Evolutionary conservation across 2,329 filamentous ascomycete genomes (phyloP).

Genomic region (Fusarium beomiforme): DNA sequence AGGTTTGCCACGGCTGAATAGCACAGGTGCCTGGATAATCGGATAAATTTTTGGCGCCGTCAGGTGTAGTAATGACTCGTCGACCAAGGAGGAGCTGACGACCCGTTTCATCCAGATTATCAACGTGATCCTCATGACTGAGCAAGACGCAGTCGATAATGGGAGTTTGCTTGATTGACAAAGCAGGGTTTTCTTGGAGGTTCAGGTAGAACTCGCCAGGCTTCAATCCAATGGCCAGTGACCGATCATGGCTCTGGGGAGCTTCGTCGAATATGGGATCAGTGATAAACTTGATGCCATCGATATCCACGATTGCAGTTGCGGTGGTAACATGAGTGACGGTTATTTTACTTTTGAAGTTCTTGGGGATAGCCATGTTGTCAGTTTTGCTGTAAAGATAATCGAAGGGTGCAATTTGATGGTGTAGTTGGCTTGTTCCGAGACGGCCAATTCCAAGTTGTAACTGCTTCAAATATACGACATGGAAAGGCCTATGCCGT

Average conservation of each 20-base stretch:
- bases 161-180: not conserved
- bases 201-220: not conserved
- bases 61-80: not conserved
- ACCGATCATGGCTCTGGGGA: not conserved
- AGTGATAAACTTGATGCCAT: not conserved
- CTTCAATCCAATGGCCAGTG: not conserved
- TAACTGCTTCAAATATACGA: not conserved
- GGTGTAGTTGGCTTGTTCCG: fast-evolving
- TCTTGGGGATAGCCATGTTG: not conserved
- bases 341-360: not conserved
- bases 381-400: too few species aligned
- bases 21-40: not conserved
- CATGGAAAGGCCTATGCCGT: not conserved
- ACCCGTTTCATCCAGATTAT: not conserved
- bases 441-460: not conserved
- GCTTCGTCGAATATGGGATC: not conserved
- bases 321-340: not conserved
- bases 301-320: not conserved
- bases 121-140: not conserved
- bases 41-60: not conserved
- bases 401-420: too few species aligned
- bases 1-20: not conserved
- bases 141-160: not conserved
- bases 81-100: not conserved
- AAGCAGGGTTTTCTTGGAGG: not conserved